Evolutionary conservation across 352 stramenopile species (phyloP).

Genomic region (Globisporangium takayamanum): DNA sequence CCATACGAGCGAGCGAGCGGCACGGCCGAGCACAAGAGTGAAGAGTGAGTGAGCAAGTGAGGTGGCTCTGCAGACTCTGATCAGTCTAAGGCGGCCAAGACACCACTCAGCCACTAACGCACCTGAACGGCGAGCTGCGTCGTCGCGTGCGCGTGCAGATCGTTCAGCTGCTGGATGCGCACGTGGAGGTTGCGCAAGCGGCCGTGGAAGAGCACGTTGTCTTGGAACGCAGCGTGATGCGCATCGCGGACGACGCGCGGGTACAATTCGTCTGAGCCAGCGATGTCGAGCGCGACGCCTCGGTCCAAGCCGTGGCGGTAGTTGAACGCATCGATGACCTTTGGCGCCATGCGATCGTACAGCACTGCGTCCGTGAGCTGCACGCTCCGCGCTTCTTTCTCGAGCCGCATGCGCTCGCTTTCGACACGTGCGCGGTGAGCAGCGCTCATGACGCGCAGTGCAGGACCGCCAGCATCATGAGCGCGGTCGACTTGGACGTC

Average conservation of each 20-base stretch:
- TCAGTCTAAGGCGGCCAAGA: too few relatives aligned
- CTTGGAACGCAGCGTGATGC: conserved; percentile 48
- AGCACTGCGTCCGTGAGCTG: conserved; percentile 41
- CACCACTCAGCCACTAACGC: neutral
- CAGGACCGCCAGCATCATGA: conserved; percentile 31
- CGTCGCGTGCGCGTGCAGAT: conserved; percentile 27
- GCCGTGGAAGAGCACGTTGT: conserved; percentile 62
- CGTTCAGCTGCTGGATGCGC: conserved; percentile 49
- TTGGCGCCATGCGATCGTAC: conserved; percentile 54
- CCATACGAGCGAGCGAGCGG: neutral
- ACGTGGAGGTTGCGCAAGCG: conserved; percentile 64
- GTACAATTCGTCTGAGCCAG: conserved; percentile 41
- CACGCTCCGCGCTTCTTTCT: conserved; percentile 61
- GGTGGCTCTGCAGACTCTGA: too few relatives aligned
- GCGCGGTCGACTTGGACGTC: conserved; percentile 46
- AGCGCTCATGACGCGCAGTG: conserved; percentile 26
- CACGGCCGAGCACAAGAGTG: too few relatives aligned
- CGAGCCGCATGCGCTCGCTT: conserved; percentile 49
- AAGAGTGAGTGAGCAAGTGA: neutral
- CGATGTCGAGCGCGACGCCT: conserved; percentile 14
- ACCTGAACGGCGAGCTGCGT: conserved; percentile 53
- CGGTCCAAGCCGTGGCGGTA: conserved; percentile 61
- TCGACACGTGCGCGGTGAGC: conserved; percentile 46
- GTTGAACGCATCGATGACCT: conserved; percentile 67
- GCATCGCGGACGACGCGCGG: conserved; percentile 39